Conservation (phyloP, 2,329 filamentous ascomycete species). For the Chaetothyriales sp. region DNA sequence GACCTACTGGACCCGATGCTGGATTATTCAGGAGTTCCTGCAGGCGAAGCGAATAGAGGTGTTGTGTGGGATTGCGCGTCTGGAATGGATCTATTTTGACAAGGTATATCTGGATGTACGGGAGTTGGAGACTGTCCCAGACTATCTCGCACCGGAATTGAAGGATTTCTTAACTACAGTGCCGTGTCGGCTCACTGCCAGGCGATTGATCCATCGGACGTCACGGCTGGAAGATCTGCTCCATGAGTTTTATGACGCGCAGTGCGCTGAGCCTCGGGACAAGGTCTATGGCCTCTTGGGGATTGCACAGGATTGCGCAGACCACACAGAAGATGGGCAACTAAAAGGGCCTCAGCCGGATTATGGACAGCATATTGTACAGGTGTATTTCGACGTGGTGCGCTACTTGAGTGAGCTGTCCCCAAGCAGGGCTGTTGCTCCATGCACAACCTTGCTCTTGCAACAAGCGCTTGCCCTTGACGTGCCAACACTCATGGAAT, state of each 20-base stretch:
- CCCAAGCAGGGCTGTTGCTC: not conserved
- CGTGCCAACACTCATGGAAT: not conserved
- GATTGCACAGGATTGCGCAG: conserved; percentile 13
- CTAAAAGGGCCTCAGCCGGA: conserved; percentile 7
- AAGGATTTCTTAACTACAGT: conserved; percentile 10
- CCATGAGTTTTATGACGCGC: conserved; percentile 14
- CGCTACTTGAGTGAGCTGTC: conserved; percentile 3
- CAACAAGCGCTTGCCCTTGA: not conserved
- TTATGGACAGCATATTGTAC: conserved; percentile 13
- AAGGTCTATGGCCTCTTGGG: conserved; percentile 17
- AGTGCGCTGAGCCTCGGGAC: conserved; percentile 14
- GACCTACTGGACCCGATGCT: conserved; percentile 16
- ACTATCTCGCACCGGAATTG: not conserved
- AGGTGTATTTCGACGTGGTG: conserved; percentile 14
- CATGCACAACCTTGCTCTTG: not conserved
- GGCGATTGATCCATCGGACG: conserved; percentile 7
- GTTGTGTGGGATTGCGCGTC: conserved; percentile 24
- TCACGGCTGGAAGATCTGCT: conserved; percentile 13
- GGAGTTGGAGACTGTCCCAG: not conserved
- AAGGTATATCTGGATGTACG: conserved; percentile 21
- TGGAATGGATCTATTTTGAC: conserved; percentile 27
- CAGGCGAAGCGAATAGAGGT: conserved; percentile 13
- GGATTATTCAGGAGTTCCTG: conserved; percentile 18
- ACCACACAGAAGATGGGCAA: not conserved
- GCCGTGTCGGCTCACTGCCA: conserved; percentile 10